These are phyloP conservation scores for Paramecium biaurelia DNA, from an alignment of 73 alveolate species.

Conservation along the genomic window DNA sequence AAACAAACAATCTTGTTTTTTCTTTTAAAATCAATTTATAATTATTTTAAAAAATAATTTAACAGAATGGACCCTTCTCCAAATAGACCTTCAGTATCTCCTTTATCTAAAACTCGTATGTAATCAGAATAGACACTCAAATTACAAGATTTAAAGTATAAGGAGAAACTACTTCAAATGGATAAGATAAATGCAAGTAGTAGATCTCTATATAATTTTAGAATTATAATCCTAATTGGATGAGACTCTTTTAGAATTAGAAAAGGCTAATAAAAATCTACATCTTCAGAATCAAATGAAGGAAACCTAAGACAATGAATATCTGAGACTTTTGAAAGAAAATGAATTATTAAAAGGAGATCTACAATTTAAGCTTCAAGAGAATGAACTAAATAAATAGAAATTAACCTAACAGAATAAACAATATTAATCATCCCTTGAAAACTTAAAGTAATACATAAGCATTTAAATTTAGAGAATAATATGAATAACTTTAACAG, in stretches of 20 bases:
- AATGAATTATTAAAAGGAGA: slow-evolving; percentile 17
- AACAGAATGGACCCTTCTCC: slow-evolving; percentile 30
- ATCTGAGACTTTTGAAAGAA: not conserved
- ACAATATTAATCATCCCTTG: not conserved
- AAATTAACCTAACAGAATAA: not conserved
- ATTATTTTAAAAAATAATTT: not conserved
- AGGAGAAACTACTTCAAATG: not conserved
- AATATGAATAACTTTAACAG: slow-evolving; percentile 39
- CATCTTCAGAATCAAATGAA: not conserved
- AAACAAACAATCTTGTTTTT: not conserved
- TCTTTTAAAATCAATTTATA: not conserved
- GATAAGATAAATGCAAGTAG: slow-evolving; percentile 11
- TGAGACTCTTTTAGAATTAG: slow-evolving; percentile 14
- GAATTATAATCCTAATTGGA: slow-evolving; percentile 7
- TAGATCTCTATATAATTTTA: not conserved
- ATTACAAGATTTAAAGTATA: not conserved
- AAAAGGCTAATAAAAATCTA: not conserved
- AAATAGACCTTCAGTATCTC: slow-evolving; percentile 12
- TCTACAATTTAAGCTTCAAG: not conserved
- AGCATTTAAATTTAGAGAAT: not conserved
- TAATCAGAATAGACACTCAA: not conserved
- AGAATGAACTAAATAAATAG: not conserved
- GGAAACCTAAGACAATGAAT: not conserved
- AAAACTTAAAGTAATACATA: not conserved
- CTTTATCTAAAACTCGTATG: not conserved